Evolutionary conservation across 176 grass and related monocot species (phyloP).

Genomic region (Otatea glauca): DNA sequence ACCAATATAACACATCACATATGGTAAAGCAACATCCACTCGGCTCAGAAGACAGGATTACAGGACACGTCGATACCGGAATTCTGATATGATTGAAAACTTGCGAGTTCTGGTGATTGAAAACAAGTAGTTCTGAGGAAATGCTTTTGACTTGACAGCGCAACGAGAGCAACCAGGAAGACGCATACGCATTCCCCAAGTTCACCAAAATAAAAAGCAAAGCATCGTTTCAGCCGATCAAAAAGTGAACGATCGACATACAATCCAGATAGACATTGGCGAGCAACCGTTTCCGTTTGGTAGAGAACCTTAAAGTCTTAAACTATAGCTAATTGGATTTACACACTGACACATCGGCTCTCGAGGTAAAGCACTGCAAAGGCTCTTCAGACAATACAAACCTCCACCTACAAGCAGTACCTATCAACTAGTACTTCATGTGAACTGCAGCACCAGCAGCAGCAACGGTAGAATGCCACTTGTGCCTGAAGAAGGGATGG

Average conservation of each 20-base stretch:
- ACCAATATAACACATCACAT: neutral
- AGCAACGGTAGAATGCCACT: too few relatives aligned
- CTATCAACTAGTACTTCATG: conserved; percentile 19
- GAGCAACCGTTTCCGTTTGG: neutral
- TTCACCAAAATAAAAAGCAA: neutral
- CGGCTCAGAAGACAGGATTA: neutral
- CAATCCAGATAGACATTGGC: neutral
- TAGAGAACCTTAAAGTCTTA: neutral
- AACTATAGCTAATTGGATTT: neutral
- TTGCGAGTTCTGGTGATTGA: neutral
- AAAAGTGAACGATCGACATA: neutral
- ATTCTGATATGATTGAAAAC: neutral
- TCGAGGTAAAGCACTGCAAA: neutral
- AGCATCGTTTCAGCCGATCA: neutral
- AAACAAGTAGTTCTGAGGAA: neutral
- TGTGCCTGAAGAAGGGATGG: conserved; percentile 6
- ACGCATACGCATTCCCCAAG: neutral
- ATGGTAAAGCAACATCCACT: neutral
- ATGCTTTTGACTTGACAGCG: neutral
- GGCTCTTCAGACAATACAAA: neutral
- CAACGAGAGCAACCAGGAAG: neutral
- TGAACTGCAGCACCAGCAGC: too few relatives aligned
- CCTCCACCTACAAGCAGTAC: neutral
- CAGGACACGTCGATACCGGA: neutral
- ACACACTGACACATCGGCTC: neutral